phyloP scores from a whole-genome alignment of 2,329 filamentous ascomycete genomes.

The Aspergillus texensis region DNA sequence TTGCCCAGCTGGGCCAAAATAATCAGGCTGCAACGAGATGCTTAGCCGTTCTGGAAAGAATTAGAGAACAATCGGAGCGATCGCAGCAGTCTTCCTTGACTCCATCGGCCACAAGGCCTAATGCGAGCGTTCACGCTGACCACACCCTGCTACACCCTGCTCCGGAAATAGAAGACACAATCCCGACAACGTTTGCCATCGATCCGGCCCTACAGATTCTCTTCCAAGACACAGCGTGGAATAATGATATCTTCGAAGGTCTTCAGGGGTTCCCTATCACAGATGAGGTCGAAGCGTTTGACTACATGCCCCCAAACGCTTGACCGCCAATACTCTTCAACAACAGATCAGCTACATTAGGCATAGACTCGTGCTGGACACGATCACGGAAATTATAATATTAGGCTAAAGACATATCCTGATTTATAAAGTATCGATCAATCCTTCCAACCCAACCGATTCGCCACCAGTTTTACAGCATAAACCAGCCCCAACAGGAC shows the following conservation, averaged over 20 bases:
- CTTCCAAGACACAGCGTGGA: conserved; percentile 18
- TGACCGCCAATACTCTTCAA: neutral
- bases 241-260: conserved; percentile 19
- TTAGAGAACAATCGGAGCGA: conserved; percentile 5
- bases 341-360: too few relatives aligned
- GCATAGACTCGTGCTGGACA: too few relatives aligned
- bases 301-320: neutral
- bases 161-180: too few relatives aligned
- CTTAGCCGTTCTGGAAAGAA: conserved; percentile 17
- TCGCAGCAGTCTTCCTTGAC: neutral
- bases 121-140: neutral
- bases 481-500: conserved; percentile 78
- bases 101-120: too few relatives aligned
- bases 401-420: neutral
- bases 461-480: conserved; percentile 53
- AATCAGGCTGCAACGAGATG: conserved; percentile 20
- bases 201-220: conserved; percentile 24
- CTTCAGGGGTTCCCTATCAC: conserved; percentile 17
- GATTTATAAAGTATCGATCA: neutral
- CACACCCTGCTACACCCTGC: neutral
- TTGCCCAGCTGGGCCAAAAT: conserved; percentile 10
- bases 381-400: neutral
- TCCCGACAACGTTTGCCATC: neutral
- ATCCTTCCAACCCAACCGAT: conserved; percentile 18
- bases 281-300: conserved; percentile 13